A percentile compares a stretch with the other conserved stretches of the same genome.
Evolutionary conservation across 2,329 filamentous ascomycete species (phyloP).

Genomic region (Aspergillus puulaauensis): DNA sequence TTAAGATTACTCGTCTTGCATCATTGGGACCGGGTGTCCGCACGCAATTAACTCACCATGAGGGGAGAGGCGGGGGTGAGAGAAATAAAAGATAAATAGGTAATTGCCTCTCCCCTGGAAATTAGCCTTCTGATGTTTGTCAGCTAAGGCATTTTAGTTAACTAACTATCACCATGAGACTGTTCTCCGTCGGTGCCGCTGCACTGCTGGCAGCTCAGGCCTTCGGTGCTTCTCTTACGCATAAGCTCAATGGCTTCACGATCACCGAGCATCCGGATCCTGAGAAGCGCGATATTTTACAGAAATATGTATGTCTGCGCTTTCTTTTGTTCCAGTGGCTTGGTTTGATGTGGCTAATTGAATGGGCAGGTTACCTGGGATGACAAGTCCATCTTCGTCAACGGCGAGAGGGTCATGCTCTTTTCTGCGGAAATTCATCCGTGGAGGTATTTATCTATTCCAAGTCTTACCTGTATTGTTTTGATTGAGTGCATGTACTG

Average conservation of each 20-base stretch:
- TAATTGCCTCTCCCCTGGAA: background rate
- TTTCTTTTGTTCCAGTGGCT: background rate
- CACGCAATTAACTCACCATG: background rate
- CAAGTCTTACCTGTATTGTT: background rate
- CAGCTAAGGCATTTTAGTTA: background rate
- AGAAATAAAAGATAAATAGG: background rate
- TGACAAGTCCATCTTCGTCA: conserved; percentile 67
- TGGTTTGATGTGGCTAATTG: background rate
- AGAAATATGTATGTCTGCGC: conserved; percentile 52
- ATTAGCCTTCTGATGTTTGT: background rate
- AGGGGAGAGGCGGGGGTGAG: background rate
- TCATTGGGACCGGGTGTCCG: background rate
- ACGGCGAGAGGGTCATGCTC: conserved; percentile 68
- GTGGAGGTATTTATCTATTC: conserved; percentile 46
- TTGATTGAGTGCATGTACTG: background rate
- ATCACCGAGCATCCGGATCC: conserved; percentile 38
- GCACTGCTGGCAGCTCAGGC: conserved; percentile 46
- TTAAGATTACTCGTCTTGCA: too few species aligned
- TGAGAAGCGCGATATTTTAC: conserved; percentile 50
- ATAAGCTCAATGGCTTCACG: conserved; percentile 51
- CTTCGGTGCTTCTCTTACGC: conserved; percentile 50
- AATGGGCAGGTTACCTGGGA: conserved; percentile 65
- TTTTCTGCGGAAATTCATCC: conserved; percentile 75
- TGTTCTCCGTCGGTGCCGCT: conserved; percentile 31
- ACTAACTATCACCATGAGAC: conserved; percentile 34